These are phyloP conservation scores for Tuber melanosporum DNA, from an alignment of 495 filamentous ascomycete genomes.

Conservation along the genomic window DNA sequence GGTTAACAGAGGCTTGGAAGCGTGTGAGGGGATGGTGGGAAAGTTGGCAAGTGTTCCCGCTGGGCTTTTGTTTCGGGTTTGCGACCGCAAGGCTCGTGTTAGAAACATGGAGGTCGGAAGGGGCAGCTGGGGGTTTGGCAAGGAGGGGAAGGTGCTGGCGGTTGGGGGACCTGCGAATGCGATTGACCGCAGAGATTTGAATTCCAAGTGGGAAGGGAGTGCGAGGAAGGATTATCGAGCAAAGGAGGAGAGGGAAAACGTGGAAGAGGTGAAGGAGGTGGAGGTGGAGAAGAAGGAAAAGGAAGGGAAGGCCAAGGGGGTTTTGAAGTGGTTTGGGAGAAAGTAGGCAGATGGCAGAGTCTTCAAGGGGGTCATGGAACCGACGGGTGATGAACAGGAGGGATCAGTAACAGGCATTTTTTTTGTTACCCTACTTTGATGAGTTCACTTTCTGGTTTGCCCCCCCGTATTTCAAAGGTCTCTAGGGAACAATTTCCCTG, in stretches of 20 bases:
- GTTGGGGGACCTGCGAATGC: neutral
- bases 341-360: neutral
- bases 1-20: conserved; percentile 1
- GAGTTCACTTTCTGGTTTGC: too few relatives aligned
- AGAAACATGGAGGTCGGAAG: conserved; percentile 8
- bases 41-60: conserved; percentile 7
- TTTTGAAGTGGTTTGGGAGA: neutral
- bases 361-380: too few relatives aligned
- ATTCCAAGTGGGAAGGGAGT: neutral
- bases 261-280: neutral
- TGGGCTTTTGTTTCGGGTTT: conserved; percentile 11
- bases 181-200: neutral
- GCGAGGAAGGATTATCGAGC: neutral
- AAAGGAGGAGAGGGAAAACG: neutral
- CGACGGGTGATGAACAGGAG: too few relatives aligned
- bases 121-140: conserved; percentile 27
- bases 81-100: conserved; percentile 4
- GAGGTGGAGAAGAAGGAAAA: neutral
- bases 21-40: neutral
- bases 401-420: too few relatives aligned
- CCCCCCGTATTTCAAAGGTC: too few relatives aligned
- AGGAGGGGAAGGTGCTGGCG: conserved; percentile 24
- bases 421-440: too few relatives aligned
- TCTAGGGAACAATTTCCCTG: too few relatives aligned
- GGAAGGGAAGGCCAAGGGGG: neutral